Evolutionary conservation across 176 grass and related monocot species (phyloP).

Genomic region (maize (Zea mays)): DNA sequence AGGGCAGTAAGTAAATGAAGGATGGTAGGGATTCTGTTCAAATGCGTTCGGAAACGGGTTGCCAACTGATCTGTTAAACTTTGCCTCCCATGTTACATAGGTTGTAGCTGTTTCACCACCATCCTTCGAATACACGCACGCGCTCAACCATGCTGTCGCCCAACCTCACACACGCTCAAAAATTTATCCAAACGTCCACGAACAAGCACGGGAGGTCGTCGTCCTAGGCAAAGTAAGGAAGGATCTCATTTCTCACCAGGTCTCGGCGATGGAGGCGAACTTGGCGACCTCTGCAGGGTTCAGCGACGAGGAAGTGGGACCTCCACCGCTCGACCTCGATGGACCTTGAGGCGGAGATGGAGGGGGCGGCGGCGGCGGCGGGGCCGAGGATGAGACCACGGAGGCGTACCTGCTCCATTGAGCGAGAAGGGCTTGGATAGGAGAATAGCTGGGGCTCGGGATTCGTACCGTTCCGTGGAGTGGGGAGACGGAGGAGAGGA

Average conservation of each 20-base stretch:
- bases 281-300: constrained; percentile 73
- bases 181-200: neutral
- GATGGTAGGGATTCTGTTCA: neutral
- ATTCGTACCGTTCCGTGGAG: neutral
- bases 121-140: neutral
- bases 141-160: neutral
- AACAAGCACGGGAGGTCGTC: neutral
- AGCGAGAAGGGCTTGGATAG: neutral
- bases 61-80: neutral
- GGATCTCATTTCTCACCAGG: constrained; percentile 62
- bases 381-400: neutral
- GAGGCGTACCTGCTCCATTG: constrained; percentile 33
- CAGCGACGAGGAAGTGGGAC: constrained; percentile 52
- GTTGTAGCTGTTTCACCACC: neutral
- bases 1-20: neutral
- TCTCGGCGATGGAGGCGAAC: constrained; percentile 78
- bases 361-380: constrained; percentile 1
- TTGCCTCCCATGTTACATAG: neutral
- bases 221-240: neutral
- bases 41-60: neutral
- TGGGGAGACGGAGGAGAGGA: constrained; percentile 24
- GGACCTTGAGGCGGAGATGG: constrained; percentile 31
- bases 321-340: neutral
- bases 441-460: neutral
- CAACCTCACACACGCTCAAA: neutral